Conservation (phyloP, 163 green algal genomes). For the Chlamydomonas reinhardtii region DNA sequence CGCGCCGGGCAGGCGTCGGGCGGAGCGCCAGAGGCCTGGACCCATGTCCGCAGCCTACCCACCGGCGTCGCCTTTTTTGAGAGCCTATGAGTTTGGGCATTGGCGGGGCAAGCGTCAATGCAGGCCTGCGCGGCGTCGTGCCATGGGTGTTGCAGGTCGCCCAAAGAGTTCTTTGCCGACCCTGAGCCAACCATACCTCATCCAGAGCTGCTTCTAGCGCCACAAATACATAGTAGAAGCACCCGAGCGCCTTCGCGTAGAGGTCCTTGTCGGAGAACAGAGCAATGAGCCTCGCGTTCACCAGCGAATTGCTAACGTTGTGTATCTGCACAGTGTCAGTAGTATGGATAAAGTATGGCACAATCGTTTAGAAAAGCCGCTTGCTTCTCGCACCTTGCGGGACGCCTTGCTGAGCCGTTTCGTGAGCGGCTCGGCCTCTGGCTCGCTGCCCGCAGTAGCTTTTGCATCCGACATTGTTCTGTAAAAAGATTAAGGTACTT, state of each 20-base stretch:
- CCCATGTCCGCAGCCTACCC: neutral
- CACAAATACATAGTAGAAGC: slow-evolving; percentile 52
- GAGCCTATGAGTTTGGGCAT: neutral
- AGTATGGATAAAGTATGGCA: too few relatives aligned
- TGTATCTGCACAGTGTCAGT: slow-evolving; percentile 2
- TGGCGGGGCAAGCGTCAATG: neutral
- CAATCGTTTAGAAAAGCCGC: too few relatives aligned
- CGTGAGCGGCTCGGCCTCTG: neutral
- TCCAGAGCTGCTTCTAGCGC: slow-evolving; percentile 44
- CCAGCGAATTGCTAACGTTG: slow-evolving; percentile 3
- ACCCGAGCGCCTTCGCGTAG: slow-evolving; percentile 41
- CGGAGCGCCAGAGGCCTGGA: too few relatives aligned
- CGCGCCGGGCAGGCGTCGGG: too few relatives aligned
- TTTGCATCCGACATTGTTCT: neutral
- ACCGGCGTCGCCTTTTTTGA: neutral
- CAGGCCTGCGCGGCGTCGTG: neutral
- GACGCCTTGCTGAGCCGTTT: slow-evolving; percentile 1
- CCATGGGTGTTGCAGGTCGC: neutral
- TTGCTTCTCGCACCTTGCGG: neutral
- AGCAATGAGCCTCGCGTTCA: slow-evolving; percentile 45
- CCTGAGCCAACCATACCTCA: neutral
- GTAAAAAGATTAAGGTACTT: too few relatives aligned
- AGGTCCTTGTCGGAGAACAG: slow-evolving; percentile 41
- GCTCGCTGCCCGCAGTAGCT: neutral
- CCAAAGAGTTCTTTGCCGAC: too few relatives aligned